Evolutionary conservation across 768 basidiomycete genomes (phyloP).

Genomic region (Ramaria sp.): DNA sequence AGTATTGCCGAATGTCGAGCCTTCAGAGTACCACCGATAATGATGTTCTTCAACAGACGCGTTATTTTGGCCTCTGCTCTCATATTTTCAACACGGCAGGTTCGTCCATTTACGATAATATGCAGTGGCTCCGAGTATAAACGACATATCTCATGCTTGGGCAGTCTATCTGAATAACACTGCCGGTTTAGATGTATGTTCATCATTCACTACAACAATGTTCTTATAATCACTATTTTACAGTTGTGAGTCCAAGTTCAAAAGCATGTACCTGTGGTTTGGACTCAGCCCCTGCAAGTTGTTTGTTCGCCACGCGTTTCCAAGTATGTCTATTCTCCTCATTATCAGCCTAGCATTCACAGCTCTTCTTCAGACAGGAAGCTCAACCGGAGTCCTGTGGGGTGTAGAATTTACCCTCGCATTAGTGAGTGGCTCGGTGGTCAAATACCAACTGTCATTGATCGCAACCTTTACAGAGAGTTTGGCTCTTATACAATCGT

Average conservation of each 20-base stretch:
- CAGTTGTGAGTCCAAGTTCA: background rate
- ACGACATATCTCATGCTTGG: background rate
- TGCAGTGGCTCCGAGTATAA: background rate
- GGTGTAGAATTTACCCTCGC: conserved; percentile 2
- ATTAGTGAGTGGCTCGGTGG: background rate
- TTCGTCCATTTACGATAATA: background rate
- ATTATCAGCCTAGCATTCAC: background rate
- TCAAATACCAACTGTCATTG: background rate
- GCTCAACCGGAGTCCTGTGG: background rate
- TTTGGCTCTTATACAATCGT: conserved; percentile 7
- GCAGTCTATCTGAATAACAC: conserved; percentile 5
- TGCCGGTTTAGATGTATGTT: background rate
- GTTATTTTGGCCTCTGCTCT: background rate
- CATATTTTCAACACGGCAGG: conserved; percentile 5
- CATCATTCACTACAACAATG: background rate
- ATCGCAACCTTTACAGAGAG: background rate
- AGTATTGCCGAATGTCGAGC: background rate
- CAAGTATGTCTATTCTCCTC: background rate
- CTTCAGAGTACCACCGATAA: background rate
- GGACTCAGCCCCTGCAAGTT: background rate
- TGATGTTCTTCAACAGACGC: background rate
- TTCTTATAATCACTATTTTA: background rate
- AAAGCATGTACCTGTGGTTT: background rate
- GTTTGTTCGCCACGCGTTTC: background rate
- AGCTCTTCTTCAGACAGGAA: background rate